Evolutionary conservation across 371 early-diverging fungal species (phyloP), one percentile per base, ranked within the genome.

Genomic region (Vairimorpha necatrix): DNA sequence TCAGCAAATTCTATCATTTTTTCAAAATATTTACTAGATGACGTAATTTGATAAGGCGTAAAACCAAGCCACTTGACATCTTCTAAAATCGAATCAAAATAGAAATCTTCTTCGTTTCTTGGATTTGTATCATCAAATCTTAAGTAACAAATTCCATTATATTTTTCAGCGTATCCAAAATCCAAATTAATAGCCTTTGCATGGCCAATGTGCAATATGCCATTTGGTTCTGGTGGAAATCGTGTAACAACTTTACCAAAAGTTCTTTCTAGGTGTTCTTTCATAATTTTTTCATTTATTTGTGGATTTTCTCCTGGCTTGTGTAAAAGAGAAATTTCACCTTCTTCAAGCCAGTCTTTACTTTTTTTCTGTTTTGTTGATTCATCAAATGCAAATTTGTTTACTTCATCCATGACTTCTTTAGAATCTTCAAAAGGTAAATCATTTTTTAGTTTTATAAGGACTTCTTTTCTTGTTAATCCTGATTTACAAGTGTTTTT

Each of bases 191-290:
- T 92, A 39, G 98, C 98, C 87, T 99, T 99, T 61, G 97, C 97
- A 84, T 99, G 99, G 67, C 99, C 98, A 86, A 99, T 95, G 83
- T 99, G 98, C 66, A 92, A 83, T 86, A 89, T 94, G 18, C 99
- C 98, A 82, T 95, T 96, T 68, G 99, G 99, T 87, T 98, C 99
- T 50, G 99, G 99, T 22, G 99, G 99, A 88, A 99, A 99, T 60
- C 99, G 92, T 0, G 98, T 98, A 28, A 94, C 84, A 0, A 96
- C 96, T 81, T 89, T 90, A 7, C 94, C 93, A 61, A 91, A 91
- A 0, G 98, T 98, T 16, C 90, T 89, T 80, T 90, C 89, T 60
- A 99, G 86, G 83, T 99, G 99, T 80, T 89, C 89, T 62, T 88
- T 87, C 89, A 91, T 93, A 69, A 98, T 86, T 79, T 90, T 89